Conservation (phyloP, 768 basidiomycete genomes). For the Termitomyces sp. region DNA sequence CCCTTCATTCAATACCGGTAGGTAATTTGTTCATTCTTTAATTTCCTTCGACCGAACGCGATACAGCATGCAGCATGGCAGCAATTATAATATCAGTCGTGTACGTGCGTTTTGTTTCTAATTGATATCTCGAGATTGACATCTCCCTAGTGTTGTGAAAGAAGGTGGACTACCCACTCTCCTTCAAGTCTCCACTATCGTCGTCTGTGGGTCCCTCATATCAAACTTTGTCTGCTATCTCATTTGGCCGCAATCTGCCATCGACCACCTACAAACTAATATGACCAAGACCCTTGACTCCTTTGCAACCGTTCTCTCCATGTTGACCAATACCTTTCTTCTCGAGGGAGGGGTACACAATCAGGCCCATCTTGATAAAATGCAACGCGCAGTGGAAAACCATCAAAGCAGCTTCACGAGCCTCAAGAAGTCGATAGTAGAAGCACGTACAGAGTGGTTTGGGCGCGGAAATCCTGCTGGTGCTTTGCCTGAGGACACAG, state of each 20-base stretch:
- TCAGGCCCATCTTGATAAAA: constrained; percentile 53
- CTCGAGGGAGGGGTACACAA: constrained; percentile 62
- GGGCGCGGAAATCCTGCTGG: constrained; percentile 26
- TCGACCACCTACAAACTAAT: constrained; percentile 73
- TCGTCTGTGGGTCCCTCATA: constrained; percentile 68
- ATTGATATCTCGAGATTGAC: constrained; percentile 1
- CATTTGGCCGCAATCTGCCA: constrained; percentile 86
- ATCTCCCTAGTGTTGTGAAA: constrained; percentile 62
- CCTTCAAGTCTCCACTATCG: constrained; percentile 71
- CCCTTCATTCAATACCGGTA: constrained; percentile 87
- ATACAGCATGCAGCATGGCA: constrained; percentile 77
- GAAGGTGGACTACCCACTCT: constrained; percentile 83
- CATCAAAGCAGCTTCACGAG: constrained; percentile 90
- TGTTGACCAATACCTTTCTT: constrained; percentile 83
- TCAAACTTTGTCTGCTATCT: constrained; percentile 83
- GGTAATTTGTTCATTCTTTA: constrained; percentile 4
- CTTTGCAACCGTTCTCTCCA: constrained; percentile 79
- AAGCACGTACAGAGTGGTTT: constrained; percentile 86
- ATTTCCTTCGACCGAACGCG: background rate
- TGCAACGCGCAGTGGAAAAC: constrained; percentile 76
- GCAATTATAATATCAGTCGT: constrained; percentile 83
- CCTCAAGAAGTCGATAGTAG: constrained; percentile 79
- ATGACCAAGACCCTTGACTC: constrained; percentile 86
- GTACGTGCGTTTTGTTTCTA: constrained; percentile 34
- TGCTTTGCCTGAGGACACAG: constrained; percentile 25